Conservation (phyloP, 371 early-diverging fungal genomes). For the Blakeslea trispora region DNA sequence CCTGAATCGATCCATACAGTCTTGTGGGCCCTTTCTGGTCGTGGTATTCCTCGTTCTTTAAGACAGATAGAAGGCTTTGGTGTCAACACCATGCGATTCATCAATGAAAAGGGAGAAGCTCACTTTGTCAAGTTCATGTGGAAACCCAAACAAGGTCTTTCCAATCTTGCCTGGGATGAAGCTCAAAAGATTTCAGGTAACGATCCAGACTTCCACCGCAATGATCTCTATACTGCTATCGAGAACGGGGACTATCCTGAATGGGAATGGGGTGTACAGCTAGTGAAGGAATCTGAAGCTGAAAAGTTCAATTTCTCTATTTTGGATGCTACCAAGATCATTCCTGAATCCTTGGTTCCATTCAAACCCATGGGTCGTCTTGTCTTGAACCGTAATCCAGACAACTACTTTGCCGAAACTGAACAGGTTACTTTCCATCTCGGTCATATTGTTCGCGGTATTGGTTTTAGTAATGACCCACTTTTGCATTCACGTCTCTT, state of each 20-base stretch:
- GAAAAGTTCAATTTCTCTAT: conserved; percentile 51
- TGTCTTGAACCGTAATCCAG: conserved; percentile 53
- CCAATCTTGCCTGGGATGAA: conserved; percentile 51
- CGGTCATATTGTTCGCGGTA: conserved; percentile 49
- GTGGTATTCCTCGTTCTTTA: conserved; percentile 45
- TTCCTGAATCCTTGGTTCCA: conserved; percentile 52
- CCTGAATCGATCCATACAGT: conserved; percentile 52
- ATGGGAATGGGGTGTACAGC: conserved; percentile 54
- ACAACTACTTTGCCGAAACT: conserved; percentile 58
- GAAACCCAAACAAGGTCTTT: conserved; percentile 50
- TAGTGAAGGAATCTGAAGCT: conserved; percentile 43
- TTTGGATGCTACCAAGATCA: conserved; percentile 57
- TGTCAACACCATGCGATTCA: conserved; percentile 48
- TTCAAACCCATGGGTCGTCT: conserved; percentile 49
- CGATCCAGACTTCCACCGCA: conserved; percentile 52
- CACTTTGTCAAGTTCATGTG: conserved; percentile 55
- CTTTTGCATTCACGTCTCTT: conserved; percentile 60
- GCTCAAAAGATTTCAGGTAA: conserved; percentile 53
- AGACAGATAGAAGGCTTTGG: conserved; percentile 52
- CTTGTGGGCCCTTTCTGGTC: conserved; percentile 47
- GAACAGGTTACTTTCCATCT: conserved; percentile 54
- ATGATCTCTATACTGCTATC: conserved; percentile 52
- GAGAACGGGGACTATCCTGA: conserved; percentile 51
- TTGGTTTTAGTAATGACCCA: conserved; percentile 52
- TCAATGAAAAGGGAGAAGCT: conserved; percentile 47